Conservation (phyloP, 1,284 basidiomycete species). For the Microbotryomycetes sp. region DNA sequence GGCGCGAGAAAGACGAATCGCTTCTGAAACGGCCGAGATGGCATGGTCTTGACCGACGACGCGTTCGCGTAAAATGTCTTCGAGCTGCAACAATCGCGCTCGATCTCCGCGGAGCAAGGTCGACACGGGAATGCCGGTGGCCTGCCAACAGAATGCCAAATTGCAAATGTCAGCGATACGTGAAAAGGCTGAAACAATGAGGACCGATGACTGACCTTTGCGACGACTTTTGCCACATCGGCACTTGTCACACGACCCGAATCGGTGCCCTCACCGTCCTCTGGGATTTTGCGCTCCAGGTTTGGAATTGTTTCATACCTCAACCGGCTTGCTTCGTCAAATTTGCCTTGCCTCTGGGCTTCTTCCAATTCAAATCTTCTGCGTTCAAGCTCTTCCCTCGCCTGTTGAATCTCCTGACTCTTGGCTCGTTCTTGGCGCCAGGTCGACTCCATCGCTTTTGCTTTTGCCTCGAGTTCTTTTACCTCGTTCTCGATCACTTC, state of each 20-base stretch:
- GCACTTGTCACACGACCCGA: constrained; percentile 75
- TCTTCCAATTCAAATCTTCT: constrained; percentile 74
- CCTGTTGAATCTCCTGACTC: constrained; percentile 65
- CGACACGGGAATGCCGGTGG: constrained; percentile 89
- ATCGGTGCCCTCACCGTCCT: constrained; percentile 53
- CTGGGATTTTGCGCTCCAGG: constrained; percentile 64
- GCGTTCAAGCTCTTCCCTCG: constrained; percentile 72
- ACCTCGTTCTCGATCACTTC: constrained; percentile 60
- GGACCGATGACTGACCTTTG: constrained; percentile 22
- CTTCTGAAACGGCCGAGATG: constrained; percentile 69
- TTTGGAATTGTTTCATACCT: constrained; percentile 79
- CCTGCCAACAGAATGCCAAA: constrained; percentile 34
- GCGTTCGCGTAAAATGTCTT: constrained; percentile 61
- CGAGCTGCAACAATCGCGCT: constrained; percentile 88
- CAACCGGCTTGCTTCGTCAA: constrained; percentile 61
- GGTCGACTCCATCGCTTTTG: constrained; percentile 54
- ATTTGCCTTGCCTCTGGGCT: constrained; percentile 75
- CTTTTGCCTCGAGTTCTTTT: constrained; percentile 54
- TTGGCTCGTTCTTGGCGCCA: constrained; percentile 74
- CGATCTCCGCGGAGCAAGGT: constrained; percentile 81
- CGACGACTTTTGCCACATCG: constrained; percentile 71
- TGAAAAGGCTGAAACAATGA: background rate
- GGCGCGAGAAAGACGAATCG: constrained; percentile 81
- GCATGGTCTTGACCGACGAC: constrained; percentile 87
- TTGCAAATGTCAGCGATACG: background rate